These are phyloP conservation scores for Aurantiochytrium sp. DNA, from an alignment of 108 stramenopile species.

Conservation along the genomic window DNA sequence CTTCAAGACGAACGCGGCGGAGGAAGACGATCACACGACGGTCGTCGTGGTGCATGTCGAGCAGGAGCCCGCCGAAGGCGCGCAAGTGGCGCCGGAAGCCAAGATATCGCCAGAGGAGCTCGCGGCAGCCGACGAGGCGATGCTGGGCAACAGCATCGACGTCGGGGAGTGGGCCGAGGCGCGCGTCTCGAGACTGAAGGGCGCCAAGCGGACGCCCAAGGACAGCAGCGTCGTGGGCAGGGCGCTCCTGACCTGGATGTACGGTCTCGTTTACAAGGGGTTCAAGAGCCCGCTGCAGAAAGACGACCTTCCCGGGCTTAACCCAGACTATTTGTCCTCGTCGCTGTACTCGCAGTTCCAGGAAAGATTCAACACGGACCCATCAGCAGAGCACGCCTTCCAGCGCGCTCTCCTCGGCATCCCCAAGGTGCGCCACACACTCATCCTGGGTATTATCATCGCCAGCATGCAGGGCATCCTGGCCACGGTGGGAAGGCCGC, in stretches of 20 bases:
- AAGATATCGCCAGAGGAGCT: too few relatives aligned
- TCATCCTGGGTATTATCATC: neutral
- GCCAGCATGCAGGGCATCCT: neutral
- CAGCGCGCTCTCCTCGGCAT: neutral
- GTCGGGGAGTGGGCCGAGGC: neutral
- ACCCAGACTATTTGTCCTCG: neutral
- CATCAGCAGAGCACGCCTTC: neutral
- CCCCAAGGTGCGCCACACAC: neutral
- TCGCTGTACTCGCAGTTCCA: neutral
- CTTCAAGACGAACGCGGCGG: too few relatives aligned
- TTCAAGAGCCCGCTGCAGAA: neutral
- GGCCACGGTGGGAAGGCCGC: neutral
- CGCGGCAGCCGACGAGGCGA: neutral
- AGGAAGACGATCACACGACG: too few relatives aligned
- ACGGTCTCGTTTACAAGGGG: neutral
- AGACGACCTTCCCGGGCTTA: neutral
- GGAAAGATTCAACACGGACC: neutral
- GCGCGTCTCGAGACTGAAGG: neutral
- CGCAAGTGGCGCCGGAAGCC: too few relatives aligned
- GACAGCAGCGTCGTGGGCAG: neutral
- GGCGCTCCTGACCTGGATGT: neutral
- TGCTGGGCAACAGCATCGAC: constrained; percentile 5
- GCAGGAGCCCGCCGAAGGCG: too few relatives aligned
- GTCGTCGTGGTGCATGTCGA: too few relatives aligned
- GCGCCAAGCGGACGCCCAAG: neutral